phyloP scores from a whole-genome alignment of 176 grass and related monocot genomes.

The Chloris gayana region DNA sequence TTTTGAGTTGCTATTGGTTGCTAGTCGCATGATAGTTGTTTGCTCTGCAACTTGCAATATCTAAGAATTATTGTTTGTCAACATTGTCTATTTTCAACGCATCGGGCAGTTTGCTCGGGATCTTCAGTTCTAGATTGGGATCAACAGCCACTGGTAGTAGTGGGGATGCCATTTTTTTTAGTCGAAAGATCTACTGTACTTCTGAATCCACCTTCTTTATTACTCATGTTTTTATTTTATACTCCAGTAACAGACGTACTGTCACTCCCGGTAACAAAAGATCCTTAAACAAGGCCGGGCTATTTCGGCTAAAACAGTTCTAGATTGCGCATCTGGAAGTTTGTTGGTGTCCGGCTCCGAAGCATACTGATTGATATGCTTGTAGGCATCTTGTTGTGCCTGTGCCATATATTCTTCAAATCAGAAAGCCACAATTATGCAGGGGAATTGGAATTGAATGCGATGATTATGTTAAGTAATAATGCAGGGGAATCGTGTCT shows the following conservation, averaged over 20 bases:
- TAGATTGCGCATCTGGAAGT: conserved; percentile 23
- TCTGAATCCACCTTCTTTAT: neutral
- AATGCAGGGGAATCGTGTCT: conserved; percentile 38
- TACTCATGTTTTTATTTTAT: neutral
- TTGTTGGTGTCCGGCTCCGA: neutral
- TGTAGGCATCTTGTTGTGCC: neutral
- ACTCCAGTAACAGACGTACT: neutral
- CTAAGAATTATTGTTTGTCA: conserved; percentile 20
- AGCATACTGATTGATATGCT: neutral
- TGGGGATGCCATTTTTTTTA: conserved; percentile 10
- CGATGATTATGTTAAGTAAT: conserved; percentile 28
- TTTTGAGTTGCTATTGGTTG: conserved; percentile 13
- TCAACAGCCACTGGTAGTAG: conserved; percentile 1
- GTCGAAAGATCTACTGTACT: neutral
- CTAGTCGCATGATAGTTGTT: neutral
- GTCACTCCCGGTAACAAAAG: neutral
- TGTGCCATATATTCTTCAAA: conserved; percentile 24
- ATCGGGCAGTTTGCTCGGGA: neutral
- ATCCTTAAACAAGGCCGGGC: neutral
- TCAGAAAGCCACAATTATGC: conserved; percentile 34
- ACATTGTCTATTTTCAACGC: conserved; percentile 29
- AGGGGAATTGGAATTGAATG: conserved; percentile 43
- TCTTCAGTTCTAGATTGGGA: neutral
- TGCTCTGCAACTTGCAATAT: conserved; percentile 22
- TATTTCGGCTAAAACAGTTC: neutral